Base-by-base conservation (phyloP, 805 yeast genomes). In the Cyberlindnera petersonii region DNA sequence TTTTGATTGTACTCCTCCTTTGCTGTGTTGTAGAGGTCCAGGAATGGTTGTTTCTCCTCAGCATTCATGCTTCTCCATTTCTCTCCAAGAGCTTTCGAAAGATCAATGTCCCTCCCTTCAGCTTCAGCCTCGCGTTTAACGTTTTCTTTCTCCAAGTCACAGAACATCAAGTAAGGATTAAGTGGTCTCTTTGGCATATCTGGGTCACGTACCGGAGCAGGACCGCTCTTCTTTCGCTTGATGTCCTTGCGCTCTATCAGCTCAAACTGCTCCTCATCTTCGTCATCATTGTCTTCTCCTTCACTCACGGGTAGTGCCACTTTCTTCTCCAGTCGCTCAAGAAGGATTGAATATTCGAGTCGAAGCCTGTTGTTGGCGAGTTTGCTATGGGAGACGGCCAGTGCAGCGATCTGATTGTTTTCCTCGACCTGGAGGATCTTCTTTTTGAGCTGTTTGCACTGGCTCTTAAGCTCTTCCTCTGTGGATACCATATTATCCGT, bases 101-200 rank as follows among this genome's bases (percentile, higher is more conserved):
- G 68, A 56, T 89, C 96, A 27, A 64, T 64, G 19, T 58, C 68
- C 22, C 70, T 68, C 9, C 79, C 80, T 4, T 76, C 73, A 35
- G 68, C 67, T 44, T 76, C 83, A 37, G 79, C 67, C 44, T 74
- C 76, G 35, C 72, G 69, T 45, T 75, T 77, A 26, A 86, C 72
- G 35, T 73, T 68, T 33, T 86, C 95, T 60, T 85, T 85, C 55
- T 86, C 94, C 64, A 75, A 65, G 43, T 89, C 97, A 62, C 96
- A 89, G 56, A 83, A 56, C 39, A 86, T 74, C 46, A 86, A 68
- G 55, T 88, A 89, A 5, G 96, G 95, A 60, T 88, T 89, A 4
- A 93, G 82, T 6, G 96, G 96, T 53, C 94, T 71, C 52, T 84
- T 86, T 16, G 96, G 97, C 53, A 82, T 71, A 49, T 79, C 79